Base-by-base conservation (phyloP, 2,329 filamentous ascomycete species). In the Blumeriella jaapii region DNA sequence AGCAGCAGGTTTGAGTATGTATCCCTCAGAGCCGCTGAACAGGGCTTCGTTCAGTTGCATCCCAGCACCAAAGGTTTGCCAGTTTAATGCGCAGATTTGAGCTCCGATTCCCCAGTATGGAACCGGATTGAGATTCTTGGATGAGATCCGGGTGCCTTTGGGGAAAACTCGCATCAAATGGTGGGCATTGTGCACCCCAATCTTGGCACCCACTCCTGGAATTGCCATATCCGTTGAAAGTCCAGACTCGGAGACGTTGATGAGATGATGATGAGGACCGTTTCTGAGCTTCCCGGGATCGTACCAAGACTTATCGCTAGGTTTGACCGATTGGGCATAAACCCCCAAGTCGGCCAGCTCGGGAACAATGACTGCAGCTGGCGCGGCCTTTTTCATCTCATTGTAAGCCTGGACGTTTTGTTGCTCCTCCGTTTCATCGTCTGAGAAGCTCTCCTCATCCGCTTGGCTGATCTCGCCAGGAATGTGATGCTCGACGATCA, bases 111-210 rank as follows among this genome's bases (percentile, higher is more conserved):
- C 73, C 77, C 77, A 82, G 52, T 77, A 81, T 0, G 67, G 64
- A 0, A 75, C 65, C 0, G 74, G 75, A 34, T 65, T 64, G 2
- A 82, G 64, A 49, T 82, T 82, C 22, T 63, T 66, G 2, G 74
- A 80, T 0, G 70, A 71, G 52, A 82, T 80, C 27, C 77, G 70
- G 0, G 75, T 78, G 31, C 77, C 77, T 49, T 80, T 80, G 23
- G 77, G 77, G 45, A 64, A 82, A 1, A 81, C 75, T 3, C 77
- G 69, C 76, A 81, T 81, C n/a, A 81, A 62, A 40, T 79, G 73
- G 13, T 65, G 60, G 0, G 74, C 60, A 42, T 82, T 82, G 59
- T 82, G 77, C 0, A 54, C 52, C 1, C 69, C 59, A 34, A 82
- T 75, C 20, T 64, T 62, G 10, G 59, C 49, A 29, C 59, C 61